Base-by-base conservation (phyloP, 2,329 filamentous ascomycete species). In the Epichloe uncinata region DNA sequence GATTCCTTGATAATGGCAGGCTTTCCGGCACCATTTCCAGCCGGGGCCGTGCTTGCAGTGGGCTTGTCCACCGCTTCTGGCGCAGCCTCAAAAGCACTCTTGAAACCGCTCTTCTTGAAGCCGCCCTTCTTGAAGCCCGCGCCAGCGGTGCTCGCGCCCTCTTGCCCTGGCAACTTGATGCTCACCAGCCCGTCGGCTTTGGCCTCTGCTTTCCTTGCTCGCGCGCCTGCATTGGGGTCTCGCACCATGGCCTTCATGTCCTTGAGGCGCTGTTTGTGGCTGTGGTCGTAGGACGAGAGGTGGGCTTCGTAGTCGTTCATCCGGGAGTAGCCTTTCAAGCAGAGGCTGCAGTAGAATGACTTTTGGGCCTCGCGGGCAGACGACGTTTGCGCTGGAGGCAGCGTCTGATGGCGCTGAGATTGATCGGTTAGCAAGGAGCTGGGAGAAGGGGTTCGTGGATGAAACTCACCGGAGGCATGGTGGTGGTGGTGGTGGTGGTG, bases 261-360 rank as follows among this genome's bases (percentile, higher is more conserved):
- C 67, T 87, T 87, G 52, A 90, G 78, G 46, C 87, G 84, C 70
- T 94, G 89, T 65, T 89, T 90, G 68, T 98, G 93, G 59, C 87
- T 86, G 69, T 98, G 93, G 63, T 97, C 93, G 67, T 97, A 97
- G 60, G 86, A 93, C 55, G 82, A 82, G 50, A 96, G 86, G 66
- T 98, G 93, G 7, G 90, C 85, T 67, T 97, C 91, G 66, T 94
- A 96, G 65, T 97, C 91, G 63, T 94, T 91, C 76, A 95, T 91
- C 50, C 93, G 88, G 2, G 84, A 82, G 69, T 97, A 98, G 59
- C 90, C 91, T 70, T 97, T 97, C 55, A 85, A 82, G 72, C 93
- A 97, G 49, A 97, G 79, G 40, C 82, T 79, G 72, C 84, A 94
- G 70, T 86, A 89, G 69, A 94, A 93, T 35, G 85, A 81, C 61